Base-by-base conservation (phyloP, 768 basidiomycete species). In the Panaeolus papilionaceus region DNA sequence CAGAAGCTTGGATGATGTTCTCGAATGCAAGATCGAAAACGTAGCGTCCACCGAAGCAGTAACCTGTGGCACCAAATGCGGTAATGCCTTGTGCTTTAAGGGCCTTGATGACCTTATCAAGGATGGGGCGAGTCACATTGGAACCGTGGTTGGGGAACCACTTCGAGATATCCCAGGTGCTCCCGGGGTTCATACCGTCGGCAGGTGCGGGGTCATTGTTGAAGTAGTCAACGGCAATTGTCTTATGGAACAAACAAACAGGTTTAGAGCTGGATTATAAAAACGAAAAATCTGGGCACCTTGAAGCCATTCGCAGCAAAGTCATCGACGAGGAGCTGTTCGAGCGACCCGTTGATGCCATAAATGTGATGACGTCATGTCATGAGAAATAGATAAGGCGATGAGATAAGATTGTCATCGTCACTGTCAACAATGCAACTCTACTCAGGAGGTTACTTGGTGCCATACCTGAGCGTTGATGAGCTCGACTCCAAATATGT, bases 21-120 rank as follows among this genome's bases (percentile, higher is more conserved):
- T 88, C 86, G 71, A 89, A 85, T 2, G 88, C 88, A 64, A 91
- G 82, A 71, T 91, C 84, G 79, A 90, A 88, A 45, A 82, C 83
- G 64, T 86, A 87, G 61, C 88, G 86, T 84, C 87, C 91, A 67
- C 90, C 89, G 65, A 85, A 89, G 80, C 92, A 94, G 80, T 88
- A 93, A 3, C 90, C 91, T 4, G 85, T 84, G 0, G 88, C 87
- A 0, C 79, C 90, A 66, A 93, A 84, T 7, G 74, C 75, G 1
- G 80, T 86, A 20, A 93, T 80, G 1, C 91, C 92, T 68, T 85
- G 72, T 38, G 77, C 84, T 73, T 88, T 89, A 67, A 94, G 83
- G 0, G 80, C 85, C 4, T 74, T 76, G 39, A 91, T 80, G 51
- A 90, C 86, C 62, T 83, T 86, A 77, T 92, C 84, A 33, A 92